These are phyloP conservation scores for Ashbya aceris DNA, from an alignment of 1,139 yeast species.

Conservation along the genomic window DNA sequence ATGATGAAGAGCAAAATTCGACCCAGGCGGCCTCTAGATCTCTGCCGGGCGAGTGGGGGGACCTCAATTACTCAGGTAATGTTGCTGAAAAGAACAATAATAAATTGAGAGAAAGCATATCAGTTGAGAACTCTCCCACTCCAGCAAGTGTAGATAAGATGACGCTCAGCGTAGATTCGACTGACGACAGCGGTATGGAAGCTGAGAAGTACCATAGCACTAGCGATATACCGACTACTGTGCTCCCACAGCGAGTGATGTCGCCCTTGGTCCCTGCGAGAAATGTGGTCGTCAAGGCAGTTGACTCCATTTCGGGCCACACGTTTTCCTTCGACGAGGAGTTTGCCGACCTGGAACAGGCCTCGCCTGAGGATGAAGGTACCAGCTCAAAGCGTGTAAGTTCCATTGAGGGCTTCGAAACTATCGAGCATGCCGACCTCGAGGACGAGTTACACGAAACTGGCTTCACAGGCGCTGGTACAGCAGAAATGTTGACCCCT, in stretches of 20 bases:
- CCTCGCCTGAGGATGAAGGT: slow-evolving; percentile 39
- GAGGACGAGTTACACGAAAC: slow-evolving; percentile 28
- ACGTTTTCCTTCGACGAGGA: slow-evolving; percentile 38
- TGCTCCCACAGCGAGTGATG: neutral
- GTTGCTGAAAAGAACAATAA: neutral
- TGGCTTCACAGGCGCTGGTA: slow-evolving; percentile 32
- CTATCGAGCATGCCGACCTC: slow-evolving; percentile 21
- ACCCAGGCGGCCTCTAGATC: neutral
- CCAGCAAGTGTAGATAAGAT: too few relatives aligned
- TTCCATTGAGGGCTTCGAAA: slow-evolving; percentile 22
- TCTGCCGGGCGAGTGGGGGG: slow-evolving; percentile 20
- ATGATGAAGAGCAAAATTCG: slow-evolving; percentile 7
- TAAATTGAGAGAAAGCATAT: neutral
- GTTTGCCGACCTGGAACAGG: slow-evolving; percentile 41
- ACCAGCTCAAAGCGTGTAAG: slow-evolving; percentile 25
- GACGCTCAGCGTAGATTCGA: too few relatives aligned
- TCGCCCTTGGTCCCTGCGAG: neutral
- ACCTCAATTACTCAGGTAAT: slow-evolving; percentile 8
- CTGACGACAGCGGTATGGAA: neutral
- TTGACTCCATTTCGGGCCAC: slow-evolving; percentile 31
- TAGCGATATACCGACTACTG: neutral
- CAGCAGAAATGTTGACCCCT: neutral
- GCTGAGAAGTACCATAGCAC: neutral
- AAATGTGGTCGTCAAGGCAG: slow-evolving; percentile 2
- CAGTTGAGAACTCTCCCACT: neutral